These are phyloP conservation scores for Lupinus albus DNA, from an alignment of 306 rosid genomes.

Conservation along the genomic window DNA sequence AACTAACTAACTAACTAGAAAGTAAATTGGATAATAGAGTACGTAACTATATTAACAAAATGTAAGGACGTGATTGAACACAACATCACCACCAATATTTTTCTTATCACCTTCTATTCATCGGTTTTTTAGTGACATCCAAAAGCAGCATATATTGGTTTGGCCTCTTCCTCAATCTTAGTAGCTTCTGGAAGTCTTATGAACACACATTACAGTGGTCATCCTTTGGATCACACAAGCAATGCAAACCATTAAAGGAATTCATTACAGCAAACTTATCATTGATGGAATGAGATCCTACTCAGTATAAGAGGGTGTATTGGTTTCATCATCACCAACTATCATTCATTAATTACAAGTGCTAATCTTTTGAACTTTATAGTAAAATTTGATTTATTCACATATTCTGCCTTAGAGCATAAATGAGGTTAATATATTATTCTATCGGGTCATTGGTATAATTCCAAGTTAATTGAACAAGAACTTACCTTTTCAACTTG, in stretches of 20 bases:
- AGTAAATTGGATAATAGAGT: conserved; percentile 21
- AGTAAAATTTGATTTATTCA: too few species aligned
- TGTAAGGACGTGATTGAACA: neutral
- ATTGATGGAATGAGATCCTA: too few species aligned
- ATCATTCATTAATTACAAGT: too few species aligned
- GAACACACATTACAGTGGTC: conserved; percentile 33
- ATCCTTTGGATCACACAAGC: conserved; percentile 19
- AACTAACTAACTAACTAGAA: neutral
- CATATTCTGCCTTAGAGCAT: too few species aligned
- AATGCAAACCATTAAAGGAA: conserved; percentile 41
- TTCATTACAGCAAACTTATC: conserved; percentile 11
- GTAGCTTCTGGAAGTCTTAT: conserved; percentile 17
- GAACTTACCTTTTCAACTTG: too few species aligned
- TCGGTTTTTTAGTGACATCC: conserved; percentile 25
- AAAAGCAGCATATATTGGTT: neutral
- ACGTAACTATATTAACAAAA: too few species aligned
- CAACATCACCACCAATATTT: neutral
- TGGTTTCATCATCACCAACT: too few species aligned
- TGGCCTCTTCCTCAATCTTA: neutral
- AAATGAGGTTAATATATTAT: too few species aligned
- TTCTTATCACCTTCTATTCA: conserved; percentile 30
- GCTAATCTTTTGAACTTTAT: too few species aligned
- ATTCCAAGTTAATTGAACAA: too few species aligned
- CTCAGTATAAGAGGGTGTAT: too few species aligned
- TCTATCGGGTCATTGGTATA: too few species aligned